Evolutionary conservation across 768 basidiomycete species (phyloP), one percentile per base, ranked within the genome.

Genomic region (Cyathus striatus): DNA sequence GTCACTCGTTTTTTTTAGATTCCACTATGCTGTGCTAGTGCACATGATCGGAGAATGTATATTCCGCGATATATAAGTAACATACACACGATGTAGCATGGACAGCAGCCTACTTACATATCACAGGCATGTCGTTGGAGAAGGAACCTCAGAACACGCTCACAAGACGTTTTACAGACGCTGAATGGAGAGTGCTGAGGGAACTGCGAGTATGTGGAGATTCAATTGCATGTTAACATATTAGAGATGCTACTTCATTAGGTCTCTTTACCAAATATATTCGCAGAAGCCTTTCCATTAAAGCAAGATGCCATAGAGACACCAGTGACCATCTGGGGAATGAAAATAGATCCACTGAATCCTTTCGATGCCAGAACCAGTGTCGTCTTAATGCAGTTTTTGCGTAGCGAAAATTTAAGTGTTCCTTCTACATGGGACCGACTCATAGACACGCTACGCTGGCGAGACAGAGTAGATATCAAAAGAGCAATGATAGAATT

Each of bases 31-130:
- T n/a, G n/a, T n/a, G n/a, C n/a, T n/a, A n/a, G n/a, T n/a, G n/a
- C n/a, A n/a, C n/a, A n/a, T n/a, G n/a, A n/a, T n/a, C n/a, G n/a
- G n/a, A n/a, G n/a, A n/a, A n/a, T n/a, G n/a, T n/a, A n/a, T n/a
- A n/a, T n/a, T n/a, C n/a, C n/a, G n/a, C n/a, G n/a, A n/a, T n/a
- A n/a, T n/a, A n/a, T n/a, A n/a, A n/a, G n/a, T n/a, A n/a, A n/a
- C n/a, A n/a, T n/a, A n/a, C n/a, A n/a, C n/a, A n/a, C n/a, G n/a
- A n/a, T n/a, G n/a, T n/a, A n/a, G n/a, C n/a, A n/a, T n/a, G 27
- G 27, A 30, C 9, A 59, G 38, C 7, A 30, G 7, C 27, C n/a
- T 30, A 9, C 27, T n/a, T 30, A 9, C 27, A 30, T 30, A 7
- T 30, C 27, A 30, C 27, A 7, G 9, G 27, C 27, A 30, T n/a